Conservation (phyloP, 805 yeast genomes). For the Pichia paraexigua region DNA sequence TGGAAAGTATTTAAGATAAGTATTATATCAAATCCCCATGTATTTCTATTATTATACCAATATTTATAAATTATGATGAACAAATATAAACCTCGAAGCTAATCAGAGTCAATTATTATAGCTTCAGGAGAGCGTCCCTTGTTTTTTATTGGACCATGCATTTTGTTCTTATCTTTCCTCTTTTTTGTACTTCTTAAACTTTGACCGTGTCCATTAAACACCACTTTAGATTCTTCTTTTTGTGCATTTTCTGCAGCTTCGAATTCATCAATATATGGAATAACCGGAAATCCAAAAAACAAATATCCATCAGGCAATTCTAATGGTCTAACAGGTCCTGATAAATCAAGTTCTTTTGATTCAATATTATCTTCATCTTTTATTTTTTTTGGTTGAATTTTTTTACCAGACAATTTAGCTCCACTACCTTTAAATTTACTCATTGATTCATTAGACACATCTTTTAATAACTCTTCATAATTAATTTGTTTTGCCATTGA, state of each 20-base stretch:
- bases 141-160: conserved; percentile 49
- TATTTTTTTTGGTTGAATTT: conserved; percentile 16
- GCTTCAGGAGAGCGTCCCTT: conserved; percentile 67
- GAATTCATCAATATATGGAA: conserved; percentile 36
- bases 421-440: conserved; percentile 53
- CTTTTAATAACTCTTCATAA: conserved; percentile 50
- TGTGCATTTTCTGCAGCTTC: conserved; percentile 25
- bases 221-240: conserved; percentile 3
- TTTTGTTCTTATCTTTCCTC: conserved; percentile 48
- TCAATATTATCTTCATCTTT: conserved; percentile 10
- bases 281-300: conserved; percentile 87
- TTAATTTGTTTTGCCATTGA: conserved; percentile 72
- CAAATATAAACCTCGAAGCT: neutral
- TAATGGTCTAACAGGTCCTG: conserved; percentile 65
- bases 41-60: neutral
- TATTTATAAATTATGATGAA: neutral
- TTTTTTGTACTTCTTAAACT: conserved; percentile 51
- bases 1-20: neutral
- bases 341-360: conserved; percentile 32
- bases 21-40: neutral
- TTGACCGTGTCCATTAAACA: conserved; percentile 65
- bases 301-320: conserved; percentile 75
- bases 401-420: conserved; percentile 60
- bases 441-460: conserved; percentile 27
- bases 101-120: conserved; percentile 62